Evolutionary conservation across 192 early-diverging fungal species (phyloP).

Genomic region (Kappamyces sp.): DNA sequence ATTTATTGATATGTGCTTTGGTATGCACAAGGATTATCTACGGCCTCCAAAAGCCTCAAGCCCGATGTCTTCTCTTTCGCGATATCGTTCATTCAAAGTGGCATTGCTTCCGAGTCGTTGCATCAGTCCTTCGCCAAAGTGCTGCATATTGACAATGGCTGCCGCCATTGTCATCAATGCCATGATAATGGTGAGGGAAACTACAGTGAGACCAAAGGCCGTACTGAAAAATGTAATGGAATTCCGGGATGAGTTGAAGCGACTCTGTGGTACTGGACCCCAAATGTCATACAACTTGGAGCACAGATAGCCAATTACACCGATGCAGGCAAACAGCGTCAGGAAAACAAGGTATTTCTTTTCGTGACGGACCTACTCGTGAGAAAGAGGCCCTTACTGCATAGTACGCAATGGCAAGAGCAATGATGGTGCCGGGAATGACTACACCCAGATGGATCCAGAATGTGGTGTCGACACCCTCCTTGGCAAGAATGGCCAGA

Average conservation of each 20-base stretch:
- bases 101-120: constrained; percentile 21
- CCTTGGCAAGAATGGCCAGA: constrained; percentile 48
- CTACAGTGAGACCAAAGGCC: constrained; percentile 11
- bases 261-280: constrained; percentile 21
- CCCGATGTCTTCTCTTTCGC: too few relatives aligned
- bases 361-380: constrained; percentile 50
- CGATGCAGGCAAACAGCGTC: constrained; percentile 55
- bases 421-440: constrained; percentile 49
- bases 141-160: constrained; percentile 50
- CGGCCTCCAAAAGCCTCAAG: too few relatives aligned
- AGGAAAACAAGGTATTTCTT: constrained; percentile 50
- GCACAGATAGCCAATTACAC: constrained; percentile 62
- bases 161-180: constrained; percentile 48
- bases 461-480: constrained; percentile 38
- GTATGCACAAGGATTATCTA: too few relatives aligned
- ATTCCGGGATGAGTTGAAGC: constrained; percentile 46
- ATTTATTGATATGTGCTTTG: too few relatives aligned
- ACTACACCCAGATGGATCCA: constrained; percentile 49
- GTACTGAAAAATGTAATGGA: constrained; percentile 71
- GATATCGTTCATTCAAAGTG: not conserved
- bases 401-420: constrained; percentile 61
- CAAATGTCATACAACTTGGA: constrained; percentile 65
- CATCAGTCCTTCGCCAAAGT: constrained; percentile 64
- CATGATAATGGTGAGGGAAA: constrained; percentile 18
- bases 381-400: constrained; percentile 28